phyloP scores from a whole-genome alignment of 306 rosid species.

The Begonia fuchsioides region DNA sequence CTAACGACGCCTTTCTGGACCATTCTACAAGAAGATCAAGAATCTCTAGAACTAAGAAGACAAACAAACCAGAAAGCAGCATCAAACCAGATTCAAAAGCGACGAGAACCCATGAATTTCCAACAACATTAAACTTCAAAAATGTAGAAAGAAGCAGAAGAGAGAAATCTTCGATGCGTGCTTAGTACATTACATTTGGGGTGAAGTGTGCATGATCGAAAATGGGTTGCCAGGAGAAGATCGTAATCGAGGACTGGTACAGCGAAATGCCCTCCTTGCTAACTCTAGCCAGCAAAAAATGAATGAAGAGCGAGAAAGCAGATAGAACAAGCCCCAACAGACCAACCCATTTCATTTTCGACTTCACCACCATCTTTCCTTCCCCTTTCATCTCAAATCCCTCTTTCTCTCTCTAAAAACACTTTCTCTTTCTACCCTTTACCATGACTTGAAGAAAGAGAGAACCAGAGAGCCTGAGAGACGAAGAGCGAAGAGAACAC shows the following conservation, averaged over 20 bases:
- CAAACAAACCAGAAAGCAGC: background rate
- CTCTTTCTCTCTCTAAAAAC: background rate
- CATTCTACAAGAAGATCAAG: too few relatives aligned
- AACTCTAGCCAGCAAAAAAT: conserved; percentile 78
- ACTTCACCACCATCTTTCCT: conserved; percentile 68
- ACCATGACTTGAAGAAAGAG: conserved; percentile 9
- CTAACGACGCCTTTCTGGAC: too few relatives aligned
- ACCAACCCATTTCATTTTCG: conserved; percentile 91
- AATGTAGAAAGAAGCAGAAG: background rate
- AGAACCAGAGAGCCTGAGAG: conserved; percentile 1
- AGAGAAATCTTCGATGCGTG: conserved; percentile 28
- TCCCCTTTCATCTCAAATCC: conserved; percentile 69
- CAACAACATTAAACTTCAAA: background rate
- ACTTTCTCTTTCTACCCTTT: background rate
- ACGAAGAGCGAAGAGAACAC: conserved; percentile 3
- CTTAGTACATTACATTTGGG: conserved; percentile 30
- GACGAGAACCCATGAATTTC: background rate
- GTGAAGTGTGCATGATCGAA: conserved; percentile 11
- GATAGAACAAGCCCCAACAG: conserved; percentile 77
- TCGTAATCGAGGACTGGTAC: conserved; percentile 67
- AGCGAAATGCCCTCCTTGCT: conserved; percentile 48
- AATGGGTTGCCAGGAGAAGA: conserved; percentile 65
- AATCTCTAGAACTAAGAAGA: background rate
- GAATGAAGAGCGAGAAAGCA: conserved; percentile 69
- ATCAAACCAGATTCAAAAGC: background rate